These are phyloP conservation scores for Talaromyces verruculosus DNA, from an alignment of 2,329 filamentous ascomycete genomes.

Conservation along the genomic window DNA sequence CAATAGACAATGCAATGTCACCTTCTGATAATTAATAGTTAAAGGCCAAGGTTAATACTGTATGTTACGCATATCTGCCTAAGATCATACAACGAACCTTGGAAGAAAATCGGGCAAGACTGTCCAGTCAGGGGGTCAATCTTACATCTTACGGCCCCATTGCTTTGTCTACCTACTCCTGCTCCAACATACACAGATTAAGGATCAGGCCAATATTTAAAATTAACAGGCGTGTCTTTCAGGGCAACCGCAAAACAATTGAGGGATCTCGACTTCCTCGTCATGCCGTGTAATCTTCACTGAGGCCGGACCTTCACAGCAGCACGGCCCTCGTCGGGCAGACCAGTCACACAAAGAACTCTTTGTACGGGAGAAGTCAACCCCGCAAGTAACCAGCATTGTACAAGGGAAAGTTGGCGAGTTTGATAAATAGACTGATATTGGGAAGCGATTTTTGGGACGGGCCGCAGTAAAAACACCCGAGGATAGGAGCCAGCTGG, in stretches of 20 bases:
- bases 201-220: neutral
- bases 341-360: neutral
- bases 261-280: neutral
- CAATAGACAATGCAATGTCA: neutral
- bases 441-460: neutral
- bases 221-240: neutral
- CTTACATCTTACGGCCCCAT: neutral
- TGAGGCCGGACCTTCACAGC: neutral
- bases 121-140: neutral
- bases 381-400: neutral
- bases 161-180: neutral
- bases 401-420: too few species aligned
- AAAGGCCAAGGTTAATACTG: neutral
- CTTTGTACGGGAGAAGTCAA: neutral
- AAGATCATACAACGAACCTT: too few species aligned
- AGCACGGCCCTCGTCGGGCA: neutral
- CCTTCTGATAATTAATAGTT: neutral
- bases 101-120: neutral
- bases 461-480: neutral
- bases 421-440: too few species aligned
- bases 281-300: neutral
- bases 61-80: neutral
- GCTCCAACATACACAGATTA: neutral
- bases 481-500: neutral
- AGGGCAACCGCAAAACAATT: neutral